phyloP scores from a whole-genome alignment of 2,329 filamentous ascomycete genomes.

The Aurifilum marmelostoma region DNA sequence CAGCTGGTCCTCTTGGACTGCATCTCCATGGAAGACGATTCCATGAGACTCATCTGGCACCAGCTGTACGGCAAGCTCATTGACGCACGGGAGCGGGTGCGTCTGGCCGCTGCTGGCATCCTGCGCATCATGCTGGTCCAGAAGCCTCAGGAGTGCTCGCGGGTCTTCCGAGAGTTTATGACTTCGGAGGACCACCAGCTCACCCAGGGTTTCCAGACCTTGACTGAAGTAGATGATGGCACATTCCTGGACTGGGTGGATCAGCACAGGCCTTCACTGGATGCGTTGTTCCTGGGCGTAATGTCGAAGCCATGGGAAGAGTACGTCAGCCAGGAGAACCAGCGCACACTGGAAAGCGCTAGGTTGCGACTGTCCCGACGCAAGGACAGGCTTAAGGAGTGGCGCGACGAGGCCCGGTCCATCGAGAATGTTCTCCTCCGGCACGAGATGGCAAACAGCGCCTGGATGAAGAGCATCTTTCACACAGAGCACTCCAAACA shows the following conservation, averaged over 20 bases:
- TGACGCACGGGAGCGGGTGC: slow-evolving; percentile 67
- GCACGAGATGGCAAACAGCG: slow-evolving; percentile 84
- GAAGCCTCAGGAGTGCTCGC: slow-evolving; percentile 80
- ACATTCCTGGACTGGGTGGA: slow-evolving; percentile 89
- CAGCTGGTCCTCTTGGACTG: slow-evolving; percentile 85
- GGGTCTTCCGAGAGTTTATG: slow-evolving; percentile 73
- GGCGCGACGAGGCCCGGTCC: slow-evolving; percentile 71
- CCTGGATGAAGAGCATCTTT: slow-evolving; percentile 96
- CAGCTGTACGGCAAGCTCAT: slow-evolving; percentile 89
- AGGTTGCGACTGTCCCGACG: slow-evolving; percentile 72
- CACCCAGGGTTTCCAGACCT: slow-evolving; percentile 75
- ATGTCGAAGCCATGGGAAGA: slow-evolving; percentile 86
- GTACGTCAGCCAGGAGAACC: slow-evolving; percentile 83
- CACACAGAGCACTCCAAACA: slow-evolving; percentile 90
- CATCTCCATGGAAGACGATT: slow-evolving; percentile 77
- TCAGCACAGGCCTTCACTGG: slow-evolving; percentile 75
- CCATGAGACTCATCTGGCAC: slow-evolving; percentile 86
- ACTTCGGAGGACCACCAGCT: slow-evolving; percentile 57
- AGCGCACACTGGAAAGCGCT: slow-evolving; percentile 75
- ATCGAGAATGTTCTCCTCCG: slow-evolving; percentile 73
- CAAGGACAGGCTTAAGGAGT: slow-evolving; percentile 79
- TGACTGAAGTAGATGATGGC: slow-evolving; percentile 87
- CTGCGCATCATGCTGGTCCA: slow-evolving; percentile 94
- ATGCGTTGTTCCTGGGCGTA: slow-evolving; percentile 79
- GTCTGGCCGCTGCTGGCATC: slow-evolving; percentile 77